Base-by-base conservation (phyloP, 2,329 filamentous ascomycete genomes). In the Penicillium italicum region DNA sequence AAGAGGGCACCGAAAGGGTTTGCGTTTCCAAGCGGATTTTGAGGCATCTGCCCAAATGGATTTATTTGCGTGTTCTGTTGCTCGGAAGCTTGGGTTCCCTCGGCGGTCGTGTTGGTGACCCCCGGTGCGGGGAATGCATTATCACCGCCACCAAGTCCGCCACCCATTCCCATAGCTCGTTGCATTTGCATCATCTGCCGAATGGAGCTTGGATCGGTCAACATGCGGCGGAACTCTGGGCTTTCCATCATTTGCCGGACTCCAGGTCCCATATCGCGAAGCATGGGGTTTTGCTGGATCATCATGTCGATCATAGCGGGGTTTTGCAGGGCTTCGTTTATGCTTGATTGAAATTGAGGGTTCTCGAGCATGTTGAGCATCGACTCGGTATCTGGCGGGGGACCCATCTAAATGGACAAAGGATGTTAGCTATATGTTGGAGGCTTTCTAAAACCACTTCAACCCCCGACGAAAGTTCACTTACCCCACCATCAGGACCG, bases 291-390 rank as follows among this genome's bases (percentile, higher is more conserved):
- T 69, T 88, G 85, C 66, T 94, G 85, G 66, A 99, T 91, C 83
- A 97, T 90, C 83, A 95, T 90, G 69, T 97, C 91, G 70, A 97
- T 84, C 66, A 99, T 89, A 18, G 87, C 84, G n/a, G 94, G 93
- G 75, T 97, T 97, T 74, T 92, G 90, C 72, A 99, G 88, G 34
- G 92, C 91, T 75, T 97, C 93, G 74, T 94, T 96, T 84, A 99
- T 89, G 53, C 87, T 87, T 62, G 91, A 88, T 61, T 90, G 85
- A 54, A 96, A 87, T 69, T 90, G 88, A 22, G 94, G 94, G 69
- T 97, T 91, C 59, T 89, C 86, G 67, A 99, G 86, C 85, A 97
- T 89, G 61, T 86, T 83, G 54, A 91, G 83, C 72, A 99, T 84
- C 56, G 89, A 82, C 55, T 97, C 92, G 57, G 91, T 85, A 69